phyloP scores from a whole-genome alignment of 2,329 filamentous ascomycete species.

The Corinectria fuckeliana region DNA sequence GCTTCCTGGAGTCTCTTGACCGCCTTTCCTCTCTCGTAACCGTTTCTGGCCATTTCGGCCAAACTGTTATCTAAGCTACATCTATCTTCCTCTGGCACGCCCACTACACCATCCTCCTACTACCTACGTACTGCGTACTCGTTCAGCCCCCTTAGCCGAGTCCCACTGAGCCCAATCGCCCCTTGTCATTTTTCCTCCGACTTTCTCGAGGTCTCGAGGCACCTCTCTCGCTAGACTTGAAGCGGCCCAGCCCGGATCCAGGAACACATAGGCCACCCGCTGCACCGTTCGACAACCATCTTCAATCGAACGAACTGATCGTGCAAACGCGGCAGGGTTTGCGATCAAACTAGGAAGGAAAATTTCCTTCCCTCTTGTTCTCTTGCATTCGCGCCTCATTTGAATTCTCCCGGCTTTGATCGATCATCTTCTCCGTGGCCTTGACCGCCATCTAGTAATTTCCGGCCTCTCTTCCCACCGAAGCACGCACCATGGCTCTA shows the following conservation, averaged over 20 bases:
- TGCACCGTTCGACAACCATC: constrained; percentile 8
- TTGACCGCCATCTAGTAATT: constrained; percentile 20
- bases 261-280: constrained; percentile 31
- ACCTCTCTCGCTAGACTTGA: constrained; percentile 1
- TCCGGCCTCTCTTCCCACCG: constrained; percentile 21
- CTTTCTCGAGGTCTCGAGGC: no score
- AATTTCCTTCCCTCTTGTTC: neutral
- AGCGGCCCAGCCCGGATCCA: constrained; percentile 35
- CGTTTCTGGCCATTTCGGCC: constrained; percentile 19
- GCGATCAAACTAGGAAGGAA: neutral
- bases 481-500: constrained; percentile 27
- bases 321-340: constrained; percentile 11
- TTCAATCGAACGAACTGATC: neutral
- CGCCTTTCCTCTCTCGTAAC: constrained; percentile 34
- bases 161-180: neutral
- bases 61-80: constrained; percentile 23
- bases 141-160: constrained; percentile 7
- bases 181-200: neutral
- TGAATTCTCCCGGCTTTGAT: constrained; percentile 1
- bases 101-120: neutral
- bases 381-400: neutral
- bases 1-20: constrained; percentile 22
- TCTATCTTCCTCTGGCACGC: constrained; percentile 6
- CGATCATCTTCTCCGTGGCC: constrained; percentile 7
- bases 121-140: no score